Conservation (phyloP, 768 basidiomycete genomes). For the Lactifluus echinatus region DNA sequence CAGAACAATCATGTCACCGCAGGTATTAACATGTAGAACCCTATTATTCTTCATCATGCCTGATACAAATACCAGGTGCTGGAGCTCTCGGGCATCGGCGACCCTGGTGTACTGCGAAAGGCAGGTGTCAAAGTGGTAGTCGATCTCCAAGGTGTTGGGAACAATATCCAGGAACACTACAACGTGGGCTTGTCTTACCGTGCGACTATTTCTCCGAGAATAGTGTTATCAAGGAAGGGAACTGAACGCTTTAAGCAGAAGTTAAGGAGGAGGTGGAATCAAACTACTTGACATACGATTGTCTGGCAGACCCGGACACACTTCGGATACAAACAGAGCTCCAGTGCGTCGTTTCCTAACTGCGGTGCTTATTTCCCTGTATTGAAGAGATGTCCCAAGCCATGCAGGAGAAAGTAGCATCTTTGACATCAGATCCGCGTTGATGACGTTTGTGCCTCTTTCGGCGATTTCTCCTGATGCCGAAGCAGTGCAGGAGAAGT, state of each 20-base stretch:
- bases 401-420: neutral
- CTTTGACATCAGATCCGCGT: neutral
- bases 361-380: neutral
- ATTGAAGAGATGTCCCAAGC: neutral
- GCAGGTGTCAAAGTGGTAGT: constrained; percentile 4
- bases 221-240: neutral
- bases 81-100: constrained; percentile 20
- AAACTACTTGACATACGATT: constrained; percentile 7
- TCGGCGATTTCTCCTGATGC: neutral
- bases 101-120: constrained; percentile 6
- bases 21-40: neutral
- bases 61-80: constrained; percentile 4
- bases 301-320: constrained; percentile 2
- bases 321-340: constrained; percentile 12
- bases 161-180: constrained; percentile 18
- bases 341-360: constrained; percentile 1
- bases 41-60: neutral
- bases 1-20: constrained; percentile 13
- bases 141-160: constrained; percentile 15
- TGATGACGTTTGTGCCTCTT: constrained; percentile 12
- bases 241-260: neutral
- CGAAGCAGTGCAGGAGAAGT: constrained; percentile 4
- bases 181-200: neutral
- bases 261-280: constrained; percentile 9
- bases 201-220: neutral